These are phyloP conservation scores for Sphaerulina vaccinii DNA, from an alignment of 2,329 filamentous ascomycete genomes.

Conservation along the genomic window DNA sequence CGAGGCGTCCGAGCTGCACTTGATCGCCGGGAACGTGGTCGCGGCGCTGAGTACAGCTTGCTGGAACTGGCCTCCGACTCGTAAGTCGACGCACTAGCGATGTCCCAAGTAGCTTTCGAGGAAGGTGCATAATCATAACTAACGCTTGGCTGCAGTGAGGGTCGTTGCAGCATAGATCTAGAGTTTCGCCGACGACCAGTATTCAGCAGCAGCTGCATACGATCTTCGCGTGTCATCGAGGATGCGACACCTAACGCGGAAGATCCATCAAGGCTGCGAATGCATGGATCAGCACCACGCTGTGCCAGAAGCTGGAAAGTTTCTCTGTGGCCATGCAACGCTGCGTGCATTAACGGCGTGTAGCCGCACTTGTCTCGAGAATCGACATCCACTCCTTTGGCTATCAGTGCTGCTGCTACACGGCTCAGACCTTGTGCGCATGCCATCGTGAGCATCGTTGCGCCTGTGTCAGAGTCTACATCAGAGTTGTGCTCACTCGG, in stretches of 20 bases:
- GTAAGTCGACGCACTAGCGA: background rate
- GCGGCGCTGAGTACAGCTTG: background rate
- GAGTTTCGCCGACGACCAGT: slow-evolving; percentile 16
- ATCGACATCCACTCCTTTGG: slow-evolving; percentile 74
- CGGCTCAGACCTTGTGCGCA: slow-evolving; percentile 72
- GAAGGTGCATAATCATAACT: slow-evolving; percentile 3
- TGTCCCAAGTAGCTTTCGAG: background rate
- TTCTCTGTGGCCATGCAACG: slow-evolving; percentile 70
- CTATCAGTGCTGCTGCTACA: slow-evolving; percentile 73
- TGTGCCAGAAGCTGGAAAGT: slow-evolving; percentile 74
- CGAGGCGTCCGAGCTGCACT: background rate
- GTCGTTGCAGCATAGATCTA: background rate
- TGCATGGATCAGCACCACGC: slow-evolving; percentile 68
- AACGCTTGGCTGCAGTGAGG: background rate
- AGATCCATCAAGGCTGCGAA: slow-evolving; percentile 68
- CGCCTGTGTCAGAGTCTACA: slow-evolving; percentile 57
- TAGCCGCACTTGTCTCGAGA: slow-evolving; percentile 75
- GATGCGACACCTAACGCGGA: slow-evolving; percentile 67
- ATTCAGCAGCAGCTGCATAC: slow-evolving; percentile 12
- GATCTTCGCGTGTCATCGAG: slow-evolving; percentile 2
- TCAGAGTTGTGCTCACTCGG: slow-evolving; percentile 69
- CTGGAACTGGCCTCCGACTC: background rate
- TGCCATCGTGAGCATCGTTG: slow-evolving; percentile 78
- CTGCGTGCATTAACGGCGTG: slow-evolving; percentile 78
- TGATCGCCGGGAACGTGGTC: background rate